Evolutionary conservation across 2,329 filamentous ascomycete species (phyloP), one percentile per base, ranked within the genome.

Genomic region (Beauveria caledonica): DNA sequence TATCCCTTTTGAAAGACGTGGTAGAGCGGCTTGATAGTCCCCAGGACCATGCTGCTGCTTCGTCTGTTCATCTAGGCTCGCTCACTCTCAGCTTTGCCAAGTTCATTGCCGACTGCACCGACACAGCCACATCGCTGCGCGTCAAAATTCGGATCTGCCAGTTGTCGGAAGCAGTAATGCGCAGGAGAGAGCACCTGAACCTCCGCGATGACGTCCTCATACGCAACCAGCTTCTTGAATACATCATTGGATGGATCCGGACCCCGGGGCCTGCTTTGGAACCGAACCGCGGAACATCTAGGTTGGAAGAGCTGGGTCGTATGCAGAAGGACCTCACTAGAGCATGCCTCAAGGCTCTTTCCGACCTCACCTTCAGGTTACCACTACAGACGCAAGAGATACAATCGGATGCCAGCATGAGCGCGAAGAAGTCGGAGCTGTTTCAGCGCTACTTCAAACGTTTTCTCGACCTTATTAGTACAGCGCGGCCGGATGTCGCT

Each of bases 361-460:
- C 85, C 4, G 84, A 85, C 64, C 75, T 89, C 27, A 87, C 86
- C 0, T 87, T 84, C 68, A 82, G 86, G 11, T 74, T 89, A 5
- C 86, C 86, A 17, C 73, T 89, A 15, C 86, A 88, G 64, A 84
- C 86, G 1, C 80, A 80, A 1, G 86, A 88, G 57, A 83, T 82
- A 5, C 84, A 86, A 64, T 84, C 79, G 13, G 86, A 89, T 71
- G 85, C 83, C 1, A 83, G 85, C 49, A 85, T 83, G 58, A 87
- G 84, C 64, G 86, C 88, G 69, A 77, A 86, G 57, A 88, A 88
- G 68, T 86, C 84, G 1, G 83, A 88, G 66, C 85, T 88, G 81
- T 89, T 89, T 67, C 84, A 87, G 63, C 84, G 81, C 7, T 89
- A 89, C 69, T 88, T 89, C 72, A 88, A 86, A 63, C 78, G 85